Conservation (phyloP, 345 rosid genomes). For the Conringia planisiliqua region DNA sequence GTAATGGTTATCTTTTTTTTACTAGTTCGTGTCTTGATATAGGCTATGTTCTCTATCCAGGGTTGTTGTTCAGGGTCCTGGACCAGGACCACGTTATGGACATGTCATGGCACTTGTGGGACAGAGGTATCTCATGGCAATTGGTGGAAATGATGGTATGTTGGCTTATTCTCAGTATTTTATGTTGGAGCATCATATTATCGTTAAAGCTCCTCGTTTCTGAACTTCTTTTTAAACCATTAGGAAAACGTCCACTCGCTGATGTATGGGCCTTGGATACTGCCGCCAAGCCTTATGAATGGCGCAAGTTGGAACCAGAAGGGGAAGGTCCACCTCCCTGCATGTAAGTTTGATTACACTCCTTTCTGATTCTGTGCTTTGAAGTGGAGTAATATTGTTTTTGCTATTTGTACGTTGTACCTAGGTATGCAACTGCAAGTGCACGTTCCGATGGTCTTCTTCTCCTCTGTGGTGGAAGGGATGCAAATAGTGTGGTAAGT, state of each 20-base stretch:
- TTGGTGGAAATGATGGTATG: slow-evolving; percentile 95
- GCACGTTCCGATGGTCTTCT: slow-evolving; percentile 98
- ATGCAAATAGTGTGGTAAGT: slow-evolving; percentile 88
- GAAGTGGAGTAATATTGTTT: slow-evolving; percentile 15
- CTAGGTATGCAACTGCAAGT: slow-evolving; percentile 97
- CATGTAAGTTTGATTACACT: slow-evolving; percentile 49
- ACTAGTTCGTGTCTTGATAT: slow-evolving; percentile 21
- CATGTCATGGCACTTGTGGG: slow-evolving; percentile 98
- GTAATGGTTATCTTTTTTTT: background rate
- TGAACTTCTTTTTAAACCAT: slow-evolving; percentile 18
- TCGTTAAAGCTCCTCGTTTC: background rate
- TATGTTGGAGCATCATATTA: background rate
- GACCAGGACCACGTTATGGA: slow-evolving; percentile 96
- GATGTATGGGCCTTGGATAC: slow-evolving; percentile 99
- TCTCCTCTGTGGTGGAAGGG: slow-evolving; percentile 93
- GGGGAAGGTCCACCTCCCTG: slow-evolving; percentile 99
- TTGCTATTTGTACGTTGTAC: slow-evolving; percentile 5
- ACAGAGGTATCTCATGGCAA: slow-evolving; percentile 91
- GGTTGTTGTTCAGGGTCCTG: slow-evolving; percentile 95
- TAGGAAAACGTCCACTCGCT: slow-evolving; percentile 90
- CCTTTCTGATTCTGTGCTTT: slow-evolving; percentile 12
- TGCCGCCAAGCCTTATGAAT: slow-evolving; percentile 95
- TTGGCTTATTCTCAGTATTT: background rate
- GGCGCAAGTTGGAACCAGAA: slow-evolving; percentile 96
- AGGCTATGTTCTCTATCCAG: slow-evolving; percentile 37